Evolutionary conservation across 192 early-diverging fungal species (phyloP).

Genomic region (Coemansia sp.): DNA sequence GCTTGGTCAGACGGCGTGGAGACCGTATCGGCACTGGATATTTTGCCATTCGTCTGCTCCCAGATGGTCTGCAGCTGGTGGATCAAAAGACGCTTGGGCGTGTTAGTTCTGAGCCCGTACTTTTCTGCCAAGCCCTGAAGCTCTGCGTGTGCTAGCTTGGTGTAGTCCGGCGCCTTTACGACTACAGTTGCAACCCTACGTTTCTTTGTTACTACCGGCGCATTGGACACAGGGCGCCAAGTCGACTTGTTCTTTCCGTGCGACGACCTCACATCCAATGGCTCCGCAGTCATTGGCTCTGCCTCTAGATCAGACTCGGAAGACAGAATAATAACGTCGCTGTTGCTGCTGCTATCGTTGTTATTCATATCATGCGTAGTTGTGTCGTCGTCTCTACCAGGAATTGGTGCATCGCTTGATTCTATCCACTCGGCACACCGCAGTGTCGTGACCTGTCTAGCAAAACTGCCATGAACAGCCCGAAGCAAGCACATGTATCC

Average conservation of each 20-base stretch:
- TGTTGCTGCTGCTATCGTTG: neutral
- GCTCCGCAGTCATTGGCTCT: neutral
- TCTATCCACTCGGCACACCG: constrained; percentile 26
- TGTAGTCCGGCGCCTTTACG: constrained; percentile 15
- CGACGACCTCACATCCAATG: neutral
- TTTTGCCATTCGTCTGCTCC: constrained; percentile 11
- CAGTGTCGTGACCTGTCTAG: constrained; percentile 11
- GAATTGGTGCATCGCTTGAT: neutral
- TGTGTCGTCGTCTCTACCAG: neutral
- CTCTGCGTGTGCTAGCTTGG: constrained; percentile 2
- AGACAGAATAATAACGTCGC: constrained; percentile 4
- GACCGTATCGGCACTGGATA: neutral
- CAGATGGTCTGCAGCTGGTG: constrained; percentile 29
- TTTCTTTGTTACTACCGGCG: neutral
- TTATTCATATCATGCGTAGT: neutral
- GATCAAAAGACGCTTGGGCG: constrained; percentile 18
- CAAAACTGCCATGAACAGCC: constrained; percentile 21
- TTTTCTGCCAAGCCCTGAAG: constrained; percentile 17
- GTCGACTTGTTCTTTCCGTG: neutral
- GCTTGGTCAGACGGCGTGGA: neutral
- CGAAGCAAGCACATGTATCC: constrained; percentile 30
- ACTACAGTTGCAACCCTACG: neutral
- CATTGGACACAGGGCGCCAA: neutral
- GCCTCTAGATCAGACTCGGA: neutral
- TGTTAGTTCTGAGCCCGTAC: constrained; percentile 23